These are phyloP conservation scores for Micromonas commoda DNA, from an alignment of 139 green algal species.

Conservation along the genomic window DNA sequence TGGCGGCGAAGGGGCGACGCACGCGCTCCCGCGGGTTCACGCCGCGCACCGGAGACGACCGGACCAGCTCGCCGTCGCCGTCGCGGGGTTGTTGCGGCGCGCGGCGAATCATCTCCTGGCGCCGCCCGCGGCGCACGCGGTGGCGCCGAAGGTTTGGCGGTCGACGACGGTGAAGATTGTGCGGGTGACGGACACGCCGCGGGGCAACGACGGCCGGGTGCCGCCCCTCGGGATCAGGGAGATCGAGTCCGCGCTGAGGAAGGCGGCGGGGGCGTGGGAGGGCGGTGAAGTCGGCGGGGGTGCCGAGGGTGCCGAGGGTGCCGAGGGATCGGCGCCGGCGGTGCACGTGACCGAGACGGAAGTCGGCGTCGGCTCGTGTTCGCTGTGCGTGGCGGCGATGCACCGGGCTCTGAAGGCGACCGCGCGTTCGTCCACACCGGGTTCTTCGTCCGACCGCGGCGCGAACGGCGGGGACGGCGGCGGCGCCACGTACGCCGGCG, in stretches of 20 bases:
- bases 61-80: not conserved
- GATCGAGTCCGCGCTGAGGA: not conserved
- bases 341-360: not conserved
- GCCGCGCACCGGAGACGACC: not conserved
- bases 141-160: not conserved
- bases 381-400: not conserved
- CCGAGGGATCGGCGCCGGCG: not conserved
- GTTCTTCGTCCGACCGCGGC: not conserved
- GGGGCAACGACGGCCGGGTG: not conserved
- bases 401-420: not conserved
- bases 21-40: not conserved
- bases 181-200: not conserved
- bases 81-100: not conserved
- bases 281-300: too few relatives aligned
- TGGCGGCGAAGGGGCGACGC: not conserved
- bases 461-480: not conserved
- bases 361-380: not conserved
- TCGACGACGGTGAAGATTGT: not conserved
- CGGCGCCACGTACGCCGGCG: too few relatives aligned
- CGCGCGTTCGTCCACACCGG: too few relatives aligned
- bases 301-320: not conserved
- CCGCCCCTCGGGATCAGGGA: not conserved
- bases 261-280: not conserved
- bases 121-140: too few relatives aligned
- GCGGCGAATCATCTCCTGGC: not conserved